Conservation (phyloP, 768 basidiomycete species). For the Suillus hirtellus region DNA sequence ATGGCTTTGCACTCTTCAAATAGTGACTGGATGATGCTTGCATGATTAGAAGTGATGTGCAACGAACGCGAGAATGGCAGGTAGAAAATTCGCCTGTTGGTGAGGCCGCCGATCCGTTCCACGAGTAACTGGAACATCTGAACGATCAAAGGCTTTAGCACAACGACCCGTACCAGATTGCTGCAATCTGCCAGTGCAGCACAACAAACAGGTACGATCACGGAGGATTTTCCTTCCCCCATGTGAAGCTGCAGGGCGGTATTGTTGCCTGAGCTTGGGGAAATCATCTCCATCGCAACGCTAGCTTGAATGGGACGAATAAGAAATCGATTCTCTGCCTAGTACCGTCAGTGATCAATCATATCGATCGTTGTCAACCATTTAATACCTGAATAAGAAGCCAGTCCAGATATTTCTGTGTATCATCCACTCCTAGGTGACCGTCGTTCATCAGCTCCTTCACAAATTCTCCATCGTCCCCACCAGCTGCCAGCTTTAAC, state of each 20-base stretch:
- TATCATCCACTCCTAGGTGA: constrained; percentile 18
- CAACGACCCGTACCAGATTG: constrained; percentile 33
- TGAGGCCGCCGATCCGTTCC: constrained; percentile 32
- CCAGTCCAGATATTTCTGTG: constrained; percentile 20
- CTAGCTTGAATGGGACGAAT: constrained; percentile 29
- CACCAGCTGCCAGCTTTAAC: constrained; percentile 19
- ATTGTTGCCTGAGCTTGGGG: constrained; percentile 30
- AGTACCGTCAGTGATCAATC: constrained; percentile 13
- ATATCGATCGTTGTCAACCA: not conserved
- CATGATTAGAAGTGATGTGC: constrained; percentile 23
- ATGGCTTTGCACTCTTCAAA: constrained; percentile 33
- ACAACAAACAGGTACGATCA: constrained; percentile 36
- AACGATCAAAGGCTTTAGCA: constrained; percentile 31
- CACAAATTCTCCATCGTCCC: constrained; percentile 15
- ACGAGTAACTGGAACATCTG: constrained; percentile 37
- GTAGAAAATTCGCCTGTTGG: constrained; percentile 34
- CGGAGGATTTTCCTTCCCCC: constrained; percentile 54
- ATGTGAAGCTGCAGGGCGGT: constrained; percentile 51
- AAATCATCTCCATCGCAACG: constrained; percentile 35
- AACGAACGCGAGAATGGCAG: constrained; percentile 33
- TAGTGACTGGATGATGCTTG: constrained; percentile 9
- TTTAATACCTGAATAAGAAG: constrained; percentile 23
- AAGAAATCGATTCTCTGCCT: constrained; percentile 29
- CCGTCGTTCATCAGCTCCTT: constrained; percentile 22
- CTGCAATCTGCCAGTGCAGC: constrained; percentile 28